These are phyloP conservation scores for Saccharomyces hybrid DNA, from an alignment of 1,139 yeast species.

Conservation along the genomic window DNA sequence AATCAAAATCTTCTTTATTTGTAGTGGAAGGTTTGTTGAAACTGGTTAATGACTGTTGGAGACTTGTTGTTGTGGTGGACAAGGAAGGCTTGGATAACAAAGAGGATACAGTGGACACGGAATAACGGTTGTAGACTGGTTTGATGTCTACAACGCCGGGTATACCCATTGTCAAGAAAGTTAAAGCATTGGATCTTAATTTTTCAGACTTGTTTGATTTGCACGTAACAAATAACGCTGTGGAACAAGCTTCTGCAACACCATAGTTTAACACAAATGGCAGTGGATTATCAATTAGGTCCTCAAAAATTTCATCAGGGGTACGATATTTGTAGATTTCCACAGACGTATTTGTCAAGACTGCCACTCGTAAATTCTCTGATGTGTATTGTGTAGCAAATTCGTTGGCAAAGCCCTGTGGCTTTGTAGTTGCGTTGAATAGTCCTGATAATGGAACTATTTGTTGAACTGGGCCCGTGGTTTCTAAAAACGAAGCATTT, in stretches of 20 bases:
- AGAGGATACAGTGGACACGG: slow-evolving; percentile 26
- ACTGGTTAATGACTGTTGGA: slow-evolving; percentile 7
- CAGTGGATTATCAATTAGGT: slow-evolving; percentile 49
- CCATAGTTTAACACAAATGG: slow-evolving; percentile 52
- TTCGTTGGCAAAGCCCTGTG: slow-evolving; percentile 74
- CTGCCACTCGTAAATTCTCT: slow-evolving; percentile 61
- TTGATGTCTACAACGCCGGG: slow-evolving; percentile 35
- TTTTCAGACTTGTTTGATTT: slow-evolving; percentile 56
- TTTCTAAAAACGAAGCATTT: slow-evolving; percentile 68
- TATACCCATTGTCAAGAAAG: slow-evolving; percentile 35
- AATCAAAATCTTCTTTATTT: slow-evolving; percentile 20
- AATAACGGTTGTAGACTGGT: slow-evolving; percentile 31
- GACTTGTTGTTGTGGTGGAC: slow-evolving; percentile 20
- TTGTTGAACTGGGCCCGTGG: slow-evolving; percentile 62
- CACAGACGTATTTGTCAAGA: slow-evolving; percentile 73
- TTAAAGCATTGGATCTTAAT: slow-evolving; percentile 35
- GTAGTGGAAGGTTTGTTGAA: slow-evolving; percentile 7
- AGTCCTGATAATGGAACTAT: slow-evolving; percentile 63
- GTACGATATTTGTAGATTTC: slow-evolving; percentile 69
- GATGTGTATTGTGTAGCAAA: slow-evolving; percentile 76
- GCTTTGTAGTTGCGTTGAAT: slow-evolving; percentile 63
- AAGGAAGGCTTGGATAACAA: slow-evolving; percentile 22
- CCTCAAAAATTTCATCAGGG: slow-evolving; percentile 68
- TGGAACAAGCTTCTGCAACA: slow-evolving; percentile 73
- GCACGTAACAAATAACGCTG: slow-evolving; percentile 76